Evolutionary conservation across 2,329 filamentous ascomycete genomes (phyloP), one percentile per base, ranked within the genome.

Genomic region (Epicoccum sorghinum): DNA sequence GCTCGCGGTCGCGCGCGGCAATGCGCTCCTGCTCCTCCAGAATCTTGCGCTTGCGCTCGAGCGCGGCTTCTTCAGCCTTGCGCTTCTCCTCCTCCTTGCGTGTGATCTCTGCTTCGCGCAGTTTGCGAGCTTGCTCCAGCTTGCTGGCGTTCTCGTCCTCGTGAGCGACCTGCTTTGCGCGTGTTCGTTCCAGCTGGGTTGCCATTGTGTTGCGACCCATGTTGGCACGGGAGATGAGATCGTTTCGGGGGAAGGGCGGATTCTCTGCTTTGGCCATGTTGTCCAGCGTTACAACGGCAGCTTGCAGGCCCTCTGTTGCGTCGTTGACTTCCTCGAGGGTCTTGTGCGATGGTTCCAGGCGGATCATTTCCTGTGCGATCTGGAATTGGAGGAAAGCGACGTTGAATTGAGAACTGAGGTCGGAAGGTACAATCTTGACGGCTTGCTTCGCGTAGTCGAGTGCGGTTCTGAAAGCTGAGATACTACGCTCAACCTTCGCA

Each of bases 361-460:
- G 82, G 74, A 91, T 88, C 49, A 97, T 86, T 27, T 89, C 85
- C 40, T 89, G 89, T 18, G 93, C 93, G 49, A 98, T 87, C 73
- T 97, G 93, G 59, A 96, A 96, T 71, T 98, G 95, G 25, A 98
- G 91, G 70, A 97, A 99, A 0, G 95, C 95, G 25, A 99, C 90
- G 69, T 99, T 99, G 83, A 99, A 99, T 73, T 95, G 91, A 75
- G 95, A 91, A 75, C 96, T 91, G 27, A 93, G 83, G 66, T 96
- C 91, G 4, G 95, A 89, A 0, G 92, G 90, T 1, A 90, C 87
- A 49, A 89, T 84, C 50, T 86, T 84, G 14, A 96, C 84, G 24
- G 93, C 91, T 84, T 83, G 83, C 55, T 82, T 79, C 12, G 86
- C 84, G 65, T 86, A 86, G 36, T 87, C 84, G 29, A 90, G 77